phyloP scores from a whole-genome alignment of 768 basidiomycete genomes.

The Termitomyces sp. region DNA sequence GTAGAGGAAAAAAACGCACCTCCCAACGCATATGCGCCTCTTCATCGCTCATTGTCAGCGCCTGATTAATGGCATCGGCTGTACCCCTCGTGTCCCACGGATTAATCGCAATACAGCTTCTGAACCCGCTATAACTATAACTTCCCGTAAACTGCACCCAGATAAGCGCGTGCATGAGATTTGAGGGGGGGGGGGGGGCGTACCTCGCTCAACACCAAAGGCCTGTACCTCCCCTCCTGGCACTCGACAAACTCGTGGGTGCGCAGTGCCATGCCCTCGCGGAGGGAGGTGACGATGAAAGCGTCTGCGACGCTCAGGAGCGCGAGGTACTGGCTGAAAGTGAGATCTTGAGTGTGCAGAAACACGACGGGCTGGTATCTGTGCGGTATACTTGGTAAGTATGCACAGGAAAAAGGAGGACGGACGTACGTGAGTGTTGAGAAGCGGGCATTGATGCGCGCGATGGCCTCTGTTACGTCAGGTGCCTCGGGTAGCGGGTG shows the following conservation, averaged over 20 bases:
- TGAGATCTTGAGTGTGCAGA: constrained; percentile 78
- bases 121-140: constrained; percentile 82
- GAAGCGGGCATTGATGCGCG: constrained; percentile 78
- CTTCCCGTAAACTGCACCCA: constrained; percentile 71
- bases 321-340: constrained; percentile 82
- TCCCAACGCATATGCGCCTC: constrained; percentile 76
- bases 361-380: constrained; percentile 76
- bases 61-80: constrained; percentile 42
- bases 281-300: constrained; percentile 76
- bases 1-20: no score
- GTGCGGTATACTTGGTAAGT: neutral
- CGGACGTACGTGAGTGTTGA: constrained; percentile 61
- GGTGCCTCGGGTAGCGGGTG: constrained; percentile 27
- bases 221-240: constrained; percentile 63
- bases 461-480: constrained; percentile 67
- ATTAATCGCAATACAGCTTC: constrained; percentile 82
- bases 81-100: constrained; percentile 85
- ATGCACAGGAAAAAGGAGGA: no score
- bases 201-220: constrained; percentile 77
- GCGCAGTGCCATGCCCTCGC: constrained; percentile 85
- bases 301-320: constrained; percentile 79
- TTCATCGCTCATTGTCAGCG: constrained; percentile 71
- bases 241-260: constrained; percentile 86
- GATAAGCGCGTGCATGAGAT: no score
- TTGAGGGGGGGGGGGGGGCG: no score